phyloP scores from a whole-genome alignment of 2,329 filamentous ascomycete genomes.

The Alternaria hordeiaustralica region DNA sequence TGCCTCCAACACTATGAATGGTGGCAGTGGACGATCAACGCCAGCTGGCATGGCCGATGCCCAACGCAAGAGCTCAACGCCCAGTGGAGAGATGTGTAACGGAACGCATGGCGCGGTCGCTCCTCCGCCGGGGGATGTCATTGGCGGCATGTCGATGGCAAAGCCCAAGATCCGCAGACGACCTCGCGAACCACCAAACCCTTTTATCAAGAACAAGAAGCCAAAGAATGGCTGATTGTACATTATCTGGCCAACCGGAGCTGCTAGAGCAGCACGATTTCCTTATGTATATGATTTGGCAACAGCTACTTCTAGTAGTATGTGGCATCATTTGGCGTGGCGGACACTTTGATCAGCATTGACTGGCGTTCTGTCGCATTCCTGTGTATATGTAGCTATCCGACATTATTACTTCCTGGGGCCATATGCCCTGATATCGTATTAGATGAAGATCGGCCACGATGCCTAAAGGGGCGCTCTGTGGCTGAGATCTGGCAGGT shows the following conservation, averaged over 20 bases:
- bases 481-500: constrained; percentile 22
- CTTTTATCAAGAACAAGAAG: constrained; percentile 40
- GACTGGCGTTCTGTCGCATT: constrained; percentile 7
- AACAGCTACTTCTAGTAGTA: background rate
- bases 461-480: constrained; percentile 13
- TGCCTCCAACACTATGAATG: constrained; percentile 26
- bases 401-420: constrained; percentile 8
- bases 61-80: constrained; percentile 22
- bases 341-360: constrained; percentile 6
- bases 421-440: constrained; percentile 8
- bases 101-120: constrained; percentile 6
- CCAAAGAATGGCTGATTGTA: constrained; percentile 30
- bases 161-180: constrained; percentile 42
- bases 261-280: background rate
- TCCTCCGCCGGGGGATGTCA: constrained; percentile 16
- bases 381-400: constrained; percentile 6
- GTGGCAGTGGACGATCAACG: constrained; percentile 37
- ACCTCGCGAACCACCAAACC: constrained; percentile 32
- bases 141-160: constrained; percentile 33
- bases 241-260: background rate
- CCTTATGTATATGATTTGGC: constrained; percentile 10
- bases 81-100: constrained; percentile 17
- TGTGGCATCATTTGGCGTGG: background rate
- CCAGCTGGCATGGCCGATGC: constrained; percentile 26
- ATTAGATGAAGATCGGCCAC: constrained; percentile 15